phyloP scores from a whole-genome alignment of 2,329 filamentous ascomycete species.

The Huntiella savannae region DNA sequence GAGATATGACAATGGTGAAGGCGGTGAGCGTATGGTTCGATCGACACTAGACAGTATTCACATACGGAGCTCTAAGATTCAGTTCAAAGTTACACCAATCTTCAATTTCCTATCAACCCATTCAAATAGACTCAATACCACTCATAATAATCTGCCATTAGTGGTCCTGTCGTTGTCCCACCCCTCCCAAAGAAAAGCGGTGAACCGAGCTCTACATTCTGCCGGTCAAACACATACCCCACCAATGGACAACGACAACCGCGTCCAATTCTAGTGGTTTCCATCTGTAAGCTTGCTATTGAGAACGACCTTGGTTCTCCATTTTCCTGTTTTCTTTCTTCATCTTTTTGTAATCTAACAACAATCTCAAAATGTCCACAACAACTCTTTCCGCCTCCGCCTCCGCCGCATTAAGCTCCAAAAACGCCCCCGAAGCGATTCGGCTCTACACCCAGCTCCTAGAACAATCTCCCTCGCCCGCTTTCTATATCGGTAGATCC shows the following conservation, averaged over 20 bases:
- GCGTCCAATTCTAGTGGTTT: not conserved
- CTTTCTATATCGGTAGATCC: slow-evolving; percentile 67
- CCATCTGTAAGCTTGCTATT: not conserved
- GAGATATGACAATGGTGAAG: too few species aligned
- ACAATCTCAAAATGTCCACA: not conserved
- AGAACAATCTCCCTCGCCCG: slow-evolving; percentile 43
- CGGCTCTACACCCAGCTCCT: slow-evolving; percentile 49
- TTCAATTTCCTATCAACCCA: too few species aligned
- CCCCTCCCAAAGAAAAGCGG: too few species aligned
- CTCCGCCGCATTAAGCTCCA: slow-evolving; percentile 38
- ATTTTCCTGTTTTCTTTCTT: not conserved
- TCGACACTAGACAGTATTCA: too few species aligned
- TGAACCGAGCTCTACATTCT: too few species aligned
- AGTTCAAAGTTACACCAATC: too few species aligned
- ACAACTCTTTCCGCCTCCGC: slow-evolving; percentile 30
- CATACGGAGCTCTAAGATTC: too few species aligned
- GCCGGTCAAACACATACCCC: too few species aligned
- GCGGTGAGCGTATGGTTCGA: too few species aligned
- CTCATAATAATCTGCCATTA: too few species aligned
- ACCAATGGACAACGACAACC: not conserved
- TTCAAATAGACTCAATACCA: too few species aligned
- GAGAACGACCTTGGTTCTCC: not conserved
- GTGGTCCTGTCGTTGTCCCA: too few species aligned
- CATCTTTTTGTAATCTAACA: not conserved
- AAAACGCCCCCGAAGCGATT: slow-evolving; percentile 50